A percentile compares a stretch with the other conserved stretches of the same genome.
phyloP scores from a whole-genome alignment of 345 rosid species.

The Garcia nutans region DNA sequence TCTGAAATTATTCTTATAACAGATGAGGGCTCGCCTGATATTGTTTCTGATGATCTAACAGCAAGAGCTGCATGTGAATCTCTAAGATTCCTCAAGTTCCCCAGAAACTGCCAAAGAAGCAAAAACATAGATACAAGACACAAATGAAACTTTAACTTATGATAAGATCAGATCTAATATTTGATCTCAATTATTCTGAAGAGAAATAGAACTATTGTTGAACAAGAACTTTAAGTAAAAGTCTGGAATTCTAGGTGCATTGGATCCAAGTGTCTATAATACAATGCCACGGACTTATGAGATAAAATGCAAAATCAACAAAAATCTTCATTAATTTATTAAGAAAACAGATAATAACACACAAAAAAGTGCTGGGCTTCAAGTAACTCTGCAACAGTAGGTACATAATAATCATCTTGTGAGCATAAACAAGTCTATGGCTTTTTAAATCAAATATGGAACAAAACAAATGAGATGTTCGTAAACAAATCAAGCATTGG shows the following conservation, averaged over 20 bases:
- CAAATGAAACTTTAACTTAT: background rate
- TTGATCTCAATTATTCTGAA: background rate
- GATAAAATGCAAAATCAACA: background rate
- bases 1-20: constrained; percentile 87
- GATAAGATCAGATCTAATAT: background rate
- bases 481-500: background rate
- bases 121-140: background rate
- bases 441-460: background rate
- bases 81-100: constrained; percentile 93
- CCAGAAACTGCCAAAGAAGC: constrained; percentile 62
- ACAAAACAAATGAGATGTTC: background rate
- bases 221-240: background rate
- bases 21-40: constrained; percentile 82
- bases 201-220: background rate
- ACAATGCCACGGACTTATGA: background rate
- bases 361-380: too few species aligned
- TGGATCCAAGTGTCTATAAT: background rate
- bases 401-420: background rate
- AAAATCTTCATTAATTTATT: background rate
- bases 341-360: background rate
- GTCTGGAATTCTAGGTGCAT: background rate
- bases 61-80: constrained; percentile 94
- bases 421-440: too few species aligned
- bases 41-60: constrained; percentile 77
- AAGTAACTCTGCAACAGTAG: background rate